Conservation (phyloP, 2,329 filamentous ascomycete species). For the Pestalotiopsis sp. region DNA sequence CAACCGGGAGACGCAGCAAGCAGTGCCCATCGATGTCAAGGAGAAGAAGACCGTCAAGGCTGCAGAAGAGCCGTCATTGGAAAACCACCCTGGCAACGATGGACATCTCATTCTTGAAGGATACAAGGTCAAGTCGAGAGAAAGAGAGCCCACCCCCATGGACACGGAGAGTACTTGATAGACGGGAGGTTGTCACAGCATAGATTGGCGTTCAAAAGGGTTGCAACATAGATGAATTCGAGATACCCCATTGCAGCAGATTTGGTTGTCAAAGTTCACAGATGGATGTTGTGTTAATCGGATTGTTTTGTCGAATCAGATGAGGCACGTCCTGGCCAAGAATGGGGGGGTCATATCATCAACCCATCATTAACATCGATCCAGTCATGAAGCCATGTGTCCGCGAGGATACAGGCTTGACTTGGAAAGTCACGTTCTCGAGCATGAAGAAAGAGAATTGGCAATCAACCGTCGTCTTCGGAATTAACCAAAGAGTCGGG, state of each 20-base stretch:
- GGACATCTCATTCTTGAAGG: slow-evolving; percentile 53
- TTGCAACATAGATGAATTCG: background rate
- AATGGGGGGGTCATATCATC: too few species aligned
- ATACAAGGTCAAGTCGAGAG: slow-evolving; percentile 44
- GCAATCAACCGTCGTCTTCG: slow-evolving; percentile 90
- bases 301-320: background rate
- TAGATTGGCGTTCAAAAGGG: background rate
- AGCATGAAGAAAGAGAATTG: slow-evolving; percentile 50
- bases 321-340: too few species aligned
- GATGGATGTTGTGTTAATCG: background rate
- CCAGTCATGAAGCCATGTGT: background rate
- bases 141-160: slow-evolving; percentile 13
- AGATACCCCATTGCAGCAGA: background rate
- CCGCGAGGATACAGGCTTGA: background rate
- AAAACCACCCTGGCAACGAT: slow-evolving; percentile 30
- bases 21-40: slow-evolving; percentile 50
- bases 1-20: slow-evolving; percentile 32
- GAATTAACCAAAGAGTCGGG: slow-evolving; percentile 69
- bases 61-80: slow-evolving; percentile 40
- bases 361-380: too few species aligned
- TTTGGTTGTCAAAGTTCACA: background rate
- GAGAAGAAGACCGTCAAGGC: slow-evolving; percentile 50
- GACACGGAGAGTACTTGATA: slow-evolving; percentile 16
- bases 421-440: background rate
- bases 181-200: background rate